Evolutionary conservation across 257 asterid species (phyloP).

Genomic region (Solanum sejunctum): DNA sequence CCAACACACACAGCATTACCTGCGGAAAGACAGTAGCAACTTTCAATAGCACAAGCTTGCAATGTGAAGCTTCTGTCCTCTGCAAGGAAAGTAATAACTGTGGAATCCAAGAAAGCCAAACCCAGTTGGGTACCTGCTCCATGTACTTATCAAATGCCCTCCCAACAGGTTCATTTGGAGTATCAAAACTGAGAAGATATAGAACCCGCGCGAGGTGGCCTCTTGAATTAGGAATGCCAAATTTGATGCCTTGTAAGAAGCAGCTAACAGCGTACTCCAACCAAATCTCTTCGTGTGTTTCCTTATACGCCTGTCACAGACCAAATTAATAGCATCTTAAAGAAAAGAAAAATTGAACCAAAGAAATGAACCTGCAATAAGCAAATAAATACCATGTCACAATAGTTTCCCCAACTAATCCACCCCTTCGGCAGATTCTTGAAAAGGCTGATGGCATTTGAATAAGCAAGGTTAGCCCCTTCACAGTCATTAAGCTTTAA

Average conservation of each 20-base stretch:
- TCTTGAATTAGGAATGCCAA: constrained; percentile 86
- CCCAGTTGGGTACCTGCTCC: constrained; percentile 94
- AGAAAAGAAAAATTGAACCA: not conserved
- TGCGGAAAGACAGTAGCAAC: constrained; percentile 86
- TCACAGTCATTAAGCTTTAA: constrained; percentile 89
- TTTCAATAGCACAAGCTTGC: constrained; percentile 89
- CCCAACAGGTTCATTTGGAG: constrained; percentile 90
- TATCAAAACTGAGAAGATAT: constrained; percentile 93
- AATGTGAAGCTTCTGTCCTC: constrained; percentile 89
- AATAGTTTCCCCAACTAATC: constrained; percentile 98
- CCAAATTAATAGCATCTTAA: constrained; percentile 6
- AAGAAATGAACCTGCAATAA: not conserved
- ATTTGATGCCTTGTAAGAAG: constrained; percentile 95
- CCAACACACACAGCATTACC: constrained; percentile 32
- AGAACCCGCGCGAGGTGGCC: constrained; percentile 97
- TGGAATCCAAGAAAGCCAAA: constrained; percentile 98
- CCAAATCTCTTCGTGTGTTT: constrained; percentile 91
- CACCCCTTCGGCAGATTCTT: constrained; percentile 97
- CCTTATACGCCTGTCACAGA: constrained; percentile 68
- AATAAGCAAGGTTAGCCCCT: constrained; percentile 95
- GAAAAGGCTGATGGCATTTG: constrained; percentile 78
- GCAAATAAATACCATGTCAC: constrained; percentile 69
- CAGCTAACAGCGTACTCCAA: constrained; percentile 96
- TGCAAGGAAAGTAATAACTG: constrained; percentile 87
- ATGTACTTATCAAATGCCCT: constrained; percentile 87